Evolutionary conservation across 2,329 filamentous ascomycete genomes (phyloP).

Genomic region (Talaromyces sp.): DNA sequence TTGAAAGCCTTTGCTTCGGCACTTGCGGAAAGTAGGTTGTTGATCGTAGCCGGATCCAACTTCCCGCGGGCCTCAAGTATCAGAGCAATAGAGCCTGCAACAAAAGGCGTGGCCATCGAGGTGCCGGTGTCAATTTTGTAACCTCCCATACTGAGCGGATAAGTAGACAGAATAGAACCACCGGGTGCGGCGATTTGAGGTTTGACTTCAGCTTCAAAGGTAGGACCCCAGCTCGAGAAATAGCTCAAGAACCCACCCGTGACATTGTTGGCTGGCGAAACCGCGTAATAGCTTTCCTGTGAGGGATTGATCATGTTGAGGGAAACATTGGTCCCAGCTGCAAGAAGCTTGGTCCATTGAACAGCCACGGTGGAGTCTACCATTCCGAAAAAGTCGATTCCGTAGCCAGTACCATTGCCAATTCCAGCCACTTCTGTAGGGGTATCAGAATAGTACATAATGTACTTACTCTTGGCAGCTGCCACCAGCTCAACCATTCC

Average conservation of each 20-base stretch:
- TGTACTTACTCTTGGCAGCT: constrained; percentile 53
- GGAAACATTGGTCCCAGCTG: constrained; percentile 10
- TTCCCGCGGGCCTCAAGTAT: constrained; percentile 23
- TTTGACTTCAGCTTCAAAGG: constrained; percentile 8
- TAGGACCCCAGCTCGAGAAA: constrained; percentile 18
- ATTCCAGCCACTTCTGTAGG: constrained; percentile 8
- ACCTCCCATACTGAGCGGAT: constrained; percentile 37
- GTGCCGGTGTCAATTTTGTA: constrained; percentile 53
- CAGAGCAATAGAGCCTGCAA: constrained; percentile 43
- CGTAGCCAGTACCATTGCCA: constrained; percentile 1
- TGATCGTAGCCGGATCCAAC: constrained; percentile 19
- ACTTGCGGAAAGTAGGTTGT: constrained; percentile 18
- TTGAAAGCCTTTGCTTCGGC: constrained; percentile 23
- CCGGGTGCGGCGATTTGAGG: constrained; percentile 12
- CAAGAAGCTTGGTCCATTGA: constrained; percentile 12
- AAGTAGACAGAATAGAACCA: constrained; percentile 52
- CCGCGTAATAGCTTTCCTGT: constrained; percentile 9
- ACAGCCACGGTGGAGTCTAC: constrained; percentile 12
- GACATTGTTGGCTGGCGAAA: constrained; percentile 12
- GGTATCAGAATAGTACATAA: constrained; percentile 56
- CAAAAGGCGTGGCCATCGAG: constrained; percentile 56
- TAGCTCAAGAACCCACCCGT: constrained; percentile 16
- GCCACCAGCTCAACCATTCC: constrained; percentile 51
- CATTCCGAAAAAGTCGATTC: constrained; percentile 12
- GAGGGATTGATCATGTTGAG: constrained; percentile 13